These are phyloP conservation scores for Cladosporium sp. DNA, from an alignment of 2,329 filamentous ascomycete species.

Conservation along the genomic window DNA sequence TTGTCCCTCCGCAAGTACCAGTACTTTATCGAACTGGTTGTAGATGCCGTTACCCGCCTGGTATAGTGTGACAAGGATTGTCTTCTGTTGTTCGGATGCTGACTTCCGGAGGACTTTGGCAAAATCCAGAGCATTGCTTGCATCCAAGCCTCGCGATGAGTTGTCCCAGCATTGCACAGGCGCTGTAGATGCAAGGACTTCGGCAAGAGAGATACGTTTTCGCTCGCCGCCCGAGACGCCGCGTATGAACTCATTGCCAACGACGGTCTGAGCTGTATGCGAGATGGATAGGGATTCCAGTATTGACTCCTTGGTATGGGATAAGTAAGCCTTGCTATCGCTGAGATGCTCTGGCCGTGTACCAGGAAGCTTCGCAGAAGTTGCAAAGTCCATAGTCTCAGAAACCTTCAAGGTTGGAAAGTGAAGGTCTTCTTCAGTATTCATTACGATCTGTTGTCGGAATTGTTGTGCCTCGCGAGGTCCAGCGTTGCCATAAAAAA, in stretches of 20 bases:
- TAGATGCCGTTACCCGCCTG: constrained; percentile 69
- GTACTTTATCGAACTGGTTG: constrained; percentile 65
- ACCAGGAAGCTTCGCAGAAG: constrained; percentile 49
- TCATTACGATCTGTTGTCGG: constrained; percentile 44
- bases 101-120: constrained; percentile 57
- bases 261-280: constrained; percentile 48
- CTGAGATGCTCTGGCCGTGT: constrained; percentile 18
- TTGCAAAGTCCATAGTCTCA: constrained; percentile 54
- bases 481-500: constrained; percentile 51
- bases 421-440: constrained; percentile 46
- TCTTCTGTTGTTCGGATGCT: constrained; percentile 58
- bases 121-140: constrained; percentile 54
- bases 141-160: constrained; percentile 61
- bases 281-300: constrained; percentile 54
- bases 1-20: constrained; percentile 63
- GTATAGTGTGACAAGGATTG: constrained; percentile 62
- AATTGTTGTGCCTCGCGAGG: constrained; percentile 39
- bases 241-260: constrained; percentile 62
- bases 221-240: constrained; percentile 63
- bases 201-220: constrained; percentile 55
- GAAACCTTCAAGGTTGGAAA: constrained; percentile 55
- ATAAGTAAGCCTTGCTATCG: constrained; percentile 42
- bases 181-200: constrained; percentile 55
- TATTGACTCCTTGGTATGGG: constrained; percentile 50
- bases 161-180: constrained; percentile 66